phyloP scores from a whole-genome alignment of 1,139 yeast species.

The Protomyces pachydermus region DNA sequence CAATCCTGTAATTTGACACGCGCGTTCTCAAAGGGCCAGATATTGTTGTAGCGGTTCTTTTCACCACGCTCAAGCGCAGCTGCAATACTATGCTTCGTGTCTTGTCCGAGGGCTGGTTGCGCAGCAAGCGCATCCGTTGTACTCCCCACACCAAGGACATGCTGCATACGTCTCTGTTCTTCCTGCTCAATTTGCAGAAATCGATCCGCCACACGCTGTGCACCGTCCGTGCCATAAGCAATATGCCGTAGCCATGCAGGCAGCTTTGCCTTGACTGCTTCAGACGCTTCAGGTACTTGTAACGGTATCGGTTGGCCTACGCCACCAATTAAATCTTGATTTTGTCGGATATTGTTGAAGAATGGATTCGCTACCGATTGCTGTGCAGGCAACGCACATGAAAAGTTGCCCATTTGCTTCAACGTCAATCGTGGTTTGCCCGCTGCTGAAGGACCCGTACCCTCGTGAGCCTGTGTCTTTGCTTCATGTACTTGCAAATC shows the following conservation, averaged over 20 bases:
- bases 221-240: constrained; percentile 36
- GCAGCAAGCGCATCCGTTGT: constrained; percentile 35
- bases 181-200: constrained; percentile 42
- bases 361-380: constrained; percentile 31
- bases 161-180: constrained; percentile 40
- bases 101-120: constrained; percentile 36
- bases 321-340: constrained; percentile 32
- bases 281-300: constrained; percentile 31
- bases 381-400: constrained; percentile 1
- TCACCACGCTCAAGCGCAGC: constrained; percentile 69
- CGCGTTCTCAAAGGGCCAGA: constrained; percentile 75
- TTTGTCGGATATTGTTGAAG: constrained; percentile 34
- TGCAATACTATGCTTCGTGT: constrained; percentile 47
- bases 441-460: background rate
- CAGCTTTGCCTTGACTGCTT: constrained; percentile 20
- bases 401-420: constrained; percentile 2
- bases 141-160: constrained; percentile 32
- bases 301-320: constrained; percentile 32
- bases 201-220: constrained; percentile 39
- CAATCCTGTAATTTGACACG: constrained; percentile 52
- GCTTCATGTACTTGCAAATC: background rate
- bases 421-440: background rate
- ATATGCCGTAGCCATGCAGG: constrained; percentile 42
- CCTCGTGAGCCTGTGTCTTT: background rate
- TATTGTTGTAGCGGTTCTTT: constrained; percentile 68